Evolutionary conservation across 306 rosid genomes (phyloP).

Genomic region (Cicer yamashitae): DNA sequence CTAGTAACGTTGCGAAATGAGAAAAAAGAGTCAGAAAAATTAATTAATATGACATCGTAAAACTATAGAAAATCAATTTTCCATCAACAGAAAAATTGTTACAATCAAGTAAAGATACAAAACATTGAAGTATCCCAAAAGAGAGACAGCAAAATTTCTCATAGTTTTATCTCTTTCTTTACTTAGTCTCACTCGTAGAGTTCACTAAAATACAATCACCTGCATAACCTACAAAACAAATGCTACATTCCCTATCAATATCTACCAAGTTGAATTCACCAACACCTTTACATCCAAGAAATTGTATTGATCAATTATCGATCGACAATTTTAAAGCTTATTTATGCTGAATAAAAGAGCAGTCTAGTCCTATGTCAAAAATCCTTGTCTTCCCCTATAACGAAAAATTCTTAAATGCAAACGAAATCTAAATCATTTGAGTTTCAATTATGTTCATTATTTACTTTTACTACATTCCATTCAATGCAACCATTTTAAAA

Average conservation of each 20-base stretch:
- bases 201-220: conserved; percentile 2
- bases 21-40: conserved; percentile 31
- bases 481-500: conserved; percentile 1
- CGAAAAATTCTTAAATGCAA: not conserved
- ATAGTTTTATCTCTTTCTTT: conserved; percentile 18
- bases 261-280: not conserved
- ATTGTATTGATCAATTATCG: too few relatives aligned
- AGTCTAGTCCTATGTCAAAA: too few relatives aligned
- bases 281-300: too few relatives aligned
- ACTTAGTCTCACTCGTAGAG: conserved; percentile 1
- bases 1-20: conserved; percentile 40
- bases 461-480: conserved; percentile 1
- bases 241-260: conserved; percentile 2
- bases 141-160: not conserved
- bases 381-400: conserved; percentile 2
- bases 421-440: not conserved
- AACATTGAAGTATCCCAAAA: conserved; percentile 19
- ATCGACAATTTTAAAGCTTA: too few relatives aligned
- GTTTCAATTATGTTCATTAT: conserved; percentile 21
- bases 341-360: too few relatives aligned
- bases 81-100: conserved; percentile 19
- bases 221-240: conserved; percentile 1
- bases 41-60: not conserved
- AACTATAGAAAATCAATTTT: not conserved
- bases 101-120: conserved; percentile 29